Evolutionary conservation across 2,329 filamentous ascomycete genomes (phyloP).

Genomic region (Pseudopyricularia cyperi): DNA sequence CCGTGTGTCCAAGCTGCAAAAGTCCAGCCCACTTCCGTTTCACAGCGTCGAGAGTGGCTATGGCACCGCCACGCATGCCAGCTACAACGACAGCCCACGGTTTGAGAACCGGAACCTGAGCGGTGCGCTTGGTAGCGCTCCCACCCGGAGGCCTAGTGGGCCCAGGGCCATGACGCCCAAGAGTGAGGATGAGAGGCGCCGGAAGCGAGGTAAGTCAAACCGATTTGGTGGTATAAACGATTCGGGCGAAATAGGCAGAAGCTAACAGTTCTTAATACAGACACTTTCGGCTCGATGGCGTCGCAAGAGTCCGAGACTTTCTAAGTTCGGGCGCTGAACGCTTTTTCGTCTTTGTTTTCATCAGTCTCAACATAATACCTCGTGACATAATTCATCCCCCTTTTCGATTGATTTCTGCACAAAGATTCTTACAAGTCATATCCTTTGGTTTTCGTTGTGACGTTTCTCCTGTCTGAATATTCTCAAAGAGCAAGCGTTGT

Average conservation of each 20-base stretch:
- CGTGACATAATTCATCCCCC: neutral
- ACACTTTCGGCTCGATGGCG: slow-evolving; percentile 38
- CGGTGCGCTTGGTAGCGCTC: slow-evolving; percentile 35
- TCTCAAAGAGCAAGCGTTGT: slow-evolving; percentile 2
- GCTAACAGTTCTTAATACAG: slow-evolving; percentile 13
- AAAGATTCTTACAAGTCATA: neutral
- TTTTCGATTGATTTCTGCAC: neutral
- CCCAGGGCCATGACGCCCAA: slow-evolving; percentile 49
- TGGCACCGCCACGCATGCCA: slow-evolving; percentile 27
- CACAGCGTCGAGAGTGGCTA: slow-evolving; percentile 43
- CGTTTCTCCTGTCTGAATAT: slow-evolving; percentile 1
- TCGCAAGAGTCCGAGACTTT: slow-evolving; percentile 43
- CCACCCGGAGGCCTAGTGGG: slow-evolving; percentile 41
- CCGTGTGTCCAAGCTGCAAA: slow-evolving; percentile 37
- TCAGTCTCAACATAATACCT: neutral
- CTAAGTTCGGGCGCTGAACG: slow-evolving; percentile 10
- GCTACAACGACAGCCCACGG: slow-evolving; percentile 38
- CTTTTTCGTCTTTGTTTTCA: neutral
- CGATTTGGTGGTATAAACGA: slow-evolving; percentile 5
- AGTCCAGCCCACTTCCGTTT: slow-evolving; percentile 42
- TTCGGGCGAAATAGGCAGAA: neutral
- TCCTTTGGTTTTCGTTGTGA: neutral
- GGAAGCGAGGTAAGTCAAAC: slow-evolving; percentile 38
- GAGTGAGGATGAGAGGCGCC: slow-evolving; percentile 34
- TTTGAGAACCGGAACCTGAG: slow-evolving; percentile 45